Percentiles rank a stretch among this genome's conserved stretches.
phyloP scores from a whole-genome alignment of 192 early-diverging fungal genomes.

The Phycomyces nitens region DNA sequence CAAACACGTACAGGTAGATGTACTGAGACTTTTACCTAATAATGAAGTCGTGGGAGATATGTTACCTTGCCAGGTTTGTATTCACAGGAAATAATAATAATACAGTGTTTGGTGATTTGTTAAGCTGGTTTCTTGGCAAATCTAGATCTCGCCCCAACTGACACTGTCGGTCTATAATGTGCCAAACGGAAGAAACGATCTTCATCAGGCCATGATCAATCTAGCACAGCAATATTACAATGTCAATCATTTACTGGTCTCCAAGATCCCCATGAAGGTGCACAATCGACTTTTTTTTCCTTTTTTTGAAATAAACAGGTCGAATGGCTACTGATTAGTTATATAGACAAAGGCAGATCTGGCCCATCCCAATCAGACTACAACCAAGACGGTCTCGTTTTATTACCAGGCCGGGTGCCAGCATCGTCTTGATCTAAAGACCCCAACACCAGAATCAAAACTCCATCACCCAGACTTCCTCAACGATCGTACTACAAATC shows the following conservation, averaged over 20 bases:
- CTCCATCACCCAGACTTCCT: slow-evolving; percentile 10
- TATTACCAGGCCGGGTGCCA: slow-evolving; percentile 9
- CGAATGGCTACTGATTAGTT: too few species aligned
- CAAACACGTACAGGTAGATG: slow-evolving; percentile 14
- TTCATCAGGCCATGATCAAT: slow-evolving; percentile 16
- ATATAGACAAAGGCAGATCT: slow-evolving; percentile 4
- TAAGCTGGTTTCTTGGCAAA: too few species aligned
- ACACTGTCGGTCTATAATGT: slow-evolving; percentile 21
- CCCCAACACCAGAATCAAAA: neutral
- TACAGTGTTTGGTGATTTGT: too few species aligned
- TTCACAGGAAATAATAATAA: too few species aligned
- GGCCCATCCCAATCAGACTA: neutral
- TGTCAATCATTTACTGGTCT: slow-evolving; percentile 10
- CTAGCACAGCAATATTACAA: slow-evolving; percentile 17
- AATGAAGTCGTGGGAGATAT: neutral
- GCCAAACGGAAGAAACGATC: slow-evolving; percentile 8
- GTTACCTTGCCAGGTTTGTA: too few species aligned
- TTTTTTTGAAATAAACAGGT: too few species aligned
- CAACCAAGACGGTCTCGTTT: slow-evolving; percentile 8
- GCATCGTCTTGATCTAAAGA: slow-evolving; percentile 11
- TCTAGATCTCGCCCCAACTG: slow-evolving; percentile 8
- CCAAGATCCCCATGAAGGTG: slow-evolving; percentile 25
- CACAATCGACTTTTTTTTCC: neutral
- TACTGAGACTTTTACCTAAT: slow-evolving; percentile 4
- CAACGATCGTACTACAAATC: slow-evolving; percentile 3